A percentile compares a stretch with the other conserved stretches of the same genome.
phyloP scores from a whole-genome alignment of 2,329 filamentous ascomycete genomes.

The Pseudocercospora crystallina region DNA sequence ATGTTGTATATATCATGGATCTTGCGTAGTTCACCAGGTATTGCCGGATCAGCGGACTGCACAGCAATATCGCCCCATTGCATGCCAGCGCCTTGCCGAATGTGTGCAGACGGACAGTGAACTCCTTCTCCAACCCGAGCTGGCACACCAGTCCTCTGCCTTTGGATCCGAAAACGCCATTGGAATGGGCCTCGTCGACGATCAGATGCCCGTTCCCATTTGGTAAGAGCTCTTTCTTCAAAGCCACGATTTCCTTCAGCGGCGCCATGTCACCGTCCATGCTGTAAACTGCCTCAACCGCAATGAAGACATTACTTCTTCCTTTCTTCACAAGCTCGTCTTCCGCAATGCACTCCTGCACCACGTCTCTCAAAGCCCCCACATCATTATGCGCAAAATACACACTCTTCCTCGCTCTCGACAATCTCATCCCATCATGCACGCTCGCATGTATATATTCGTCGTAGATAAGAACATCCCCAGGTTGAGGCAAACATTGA shows the following conservation, averaged over 20 bases:
- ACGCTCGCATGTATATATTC: conserved; percentile 75
- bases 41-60: conserved; percentile 56
- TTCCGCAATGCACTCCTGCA: conserved; percentile 33
- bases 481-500: conserved; percentile 47
- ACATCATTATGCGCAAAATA: conserved; percentile 62
- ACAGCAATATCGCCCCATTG: conserved; percentile 66
- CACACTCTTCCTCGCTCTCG: conserved; percentile 51
- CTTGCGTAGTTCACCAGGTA: conserved; percentile 76
- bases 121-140: conserved; percentile 54
- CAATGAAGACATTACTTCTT: conserved; percentile 61
- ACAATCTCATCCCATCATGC: conserved; percentile 72
- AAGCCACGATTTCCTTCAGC: conserved; percentile 58
- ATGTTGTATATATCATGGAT: conserved; percentile 73
- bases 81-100: conserved; percentile 69
- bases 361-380: conserved; percentile 30
- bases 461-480: conserved; percentile 65
- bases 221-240: conserved; percentile 58
- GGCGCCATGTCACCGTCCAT: conserved; percentile 79
- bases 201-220: conserved; percentile 61
- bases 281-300: conserved; percentile 71
- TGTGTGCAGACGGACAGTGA: conserved; percentile 62
- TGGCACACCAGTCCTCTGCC: conserved; percentile 61
- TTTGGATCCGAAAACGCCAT: conserved; percentile 57
- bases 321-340: conserved; percentile 39
- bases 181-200: conserved; percentile 69